Evolutionary conservation across 345 rosid genomes (phyloP).

Genomic region (Limnanthes douglasii): DNA sequence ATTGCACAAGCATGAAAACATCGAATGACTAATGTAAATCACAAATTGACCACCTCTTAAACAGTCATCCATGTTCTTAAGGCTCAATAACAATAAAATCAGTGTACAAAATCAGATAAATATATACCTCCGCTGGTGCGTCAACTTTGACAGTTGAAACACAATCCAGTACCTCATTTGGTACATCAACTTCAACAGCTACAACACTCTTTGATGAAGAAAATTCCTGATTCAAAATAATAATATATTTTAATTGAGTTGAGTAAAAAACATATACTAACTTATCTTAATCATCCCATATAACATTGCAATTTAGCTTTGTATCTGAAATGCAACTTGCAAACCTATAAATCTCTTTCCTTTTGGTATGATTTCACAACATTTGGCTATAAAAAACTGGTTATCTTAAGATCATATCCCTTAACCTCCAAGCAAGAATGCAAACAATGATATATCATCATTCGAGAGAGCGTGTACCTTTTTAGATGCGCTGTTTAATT

Average conservation of each 20-base stretch:
- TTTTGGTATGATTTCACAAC: too few relatives aligned
- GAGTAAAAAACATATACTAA: not conserved
- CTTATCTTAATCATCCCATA: not conserved
- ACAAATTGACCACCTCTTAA: too few relatives aligned
- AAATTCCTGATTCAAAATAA: conserved; percentile 18
- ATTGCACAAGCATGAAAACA: conserved; percentile 5
- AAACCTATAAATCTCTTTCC: too few relatives aligned
- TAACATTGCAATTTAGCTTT: not conserved
- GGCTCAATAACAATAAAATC: not conserved
- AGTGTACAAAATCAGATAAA: not conserved
- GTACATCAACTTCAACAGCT: conserved; percentile 8
- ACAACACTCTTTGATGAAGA: conserved; percentile 14
- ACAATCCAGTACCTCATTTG: conserved; percentile 19
- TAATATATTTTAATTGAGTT: not conserved
- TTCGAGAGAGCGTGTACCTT: conserved; percentile 31
- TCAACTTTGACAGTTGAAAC: not conserved
- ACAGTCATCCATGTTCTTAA: not conserved
- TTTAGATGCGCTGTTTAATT: conserved; percentile 14
- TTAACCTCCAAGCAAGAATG: too few relatives aligned
- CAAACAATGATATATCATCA: too few relatives aligned
- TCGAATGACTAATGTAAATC: too few relatives aligned
- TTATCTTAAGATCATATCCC: too few relatives aligned
- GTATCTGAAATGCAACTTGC: too few relatives aligned
- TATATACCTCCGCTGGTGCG: too few relatives aligned
- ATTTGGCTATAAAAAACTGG: too few relatives aligned